A percentile compares a stretch with the other conserved stretches of the same genome.
Evolutionary conservation across 2,329 filamentous ascomycete genomes (phyloP).

Genomic region (Alternaria triticina): DNA sequence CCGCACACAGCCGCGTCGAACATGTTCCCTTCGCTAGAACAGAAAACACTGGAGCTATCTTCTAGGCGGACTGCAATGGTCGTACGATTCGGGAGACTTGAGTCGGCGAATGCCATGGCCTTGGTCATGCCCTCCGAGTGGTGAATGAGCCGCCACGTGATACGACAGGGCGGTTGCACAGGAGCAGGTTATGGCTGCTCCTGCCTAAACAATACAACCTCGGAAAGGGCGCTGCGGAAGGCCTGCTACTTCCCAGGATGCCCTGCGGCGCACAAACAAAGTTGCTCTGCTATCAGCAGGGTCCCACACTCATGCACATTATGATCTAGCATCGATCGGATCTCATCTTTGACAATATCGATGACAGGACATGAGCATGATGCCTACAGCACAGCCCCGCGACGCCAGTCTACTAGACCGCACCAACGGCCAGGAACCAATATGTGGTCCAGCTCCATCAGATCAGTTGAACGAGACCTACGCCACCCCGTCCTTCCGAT

Average conservation of each 20-base stretch:
- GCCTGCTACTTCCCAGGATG: not conserved
- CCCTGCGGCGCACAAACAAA: not conserved
- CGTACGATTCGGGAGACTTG: not conserved
- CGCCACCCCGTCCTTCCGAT: conserved; percentile 6
- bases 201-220: not conserved
- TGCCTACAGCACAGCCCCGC: not conserved
- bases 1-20: conserved; percentile 2
- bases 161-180: not conserved
- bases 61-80: not conserved
- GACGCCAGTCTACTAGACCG: conserved; percentile 14
- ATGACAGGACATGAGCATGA: conserved; percentile 14
- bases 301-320: conserved; percentile 1
- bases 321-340: conserved; percentile 20
- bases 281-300: not conserved
- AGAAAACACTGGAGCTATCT: not conserved
- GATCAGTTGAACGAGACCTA: conserved; percentile 7
- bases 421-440: conserved; percentile 14
- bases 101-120: not conserved
- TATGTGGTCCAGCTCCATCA: conserved; percentile 13
- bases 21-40: conserved; percentile 4
- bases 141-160: not conserved
- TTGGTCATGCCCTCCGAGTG: not conserved
- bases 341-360: conserved; percentile 16
- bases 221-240: not conserved
- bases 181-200: not conserved